Evolutionary conservation across 306 rosid species (phyloP).

Genomic region (Malus fusca): DNA sequence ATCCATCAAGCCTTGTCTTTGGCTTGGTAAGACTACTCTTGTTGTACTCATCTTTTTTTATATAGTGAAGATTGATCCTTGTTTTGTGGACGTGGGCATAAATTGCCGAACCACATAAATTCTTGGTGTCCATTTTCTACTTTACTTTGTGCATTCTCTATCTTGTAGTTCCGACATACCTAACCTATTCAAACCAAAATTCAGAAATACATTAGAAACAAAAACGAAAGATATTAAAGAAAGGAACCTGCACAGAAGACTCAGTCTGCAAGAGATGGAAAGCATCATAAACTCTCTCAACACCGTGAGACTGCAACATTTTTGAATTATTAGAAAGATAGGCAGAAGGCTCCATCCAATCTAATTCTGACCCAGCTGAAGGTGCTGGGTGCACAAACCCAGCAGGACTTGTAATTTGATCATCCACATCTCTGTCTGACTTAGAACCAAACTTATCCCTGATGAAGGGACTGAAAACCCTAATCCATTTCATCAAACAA

Average conservation of each 20-base stretch:
- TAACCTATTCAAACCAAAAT: background rate
- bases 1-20: too few relatives aligned
- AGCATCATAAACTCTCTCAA: constrained; percentile 46
- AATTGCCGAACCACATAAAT: too few relatives aligned
- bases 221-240: background rate
- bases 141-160: too few relatives aligned
- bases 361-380: constrained; percentile 35
- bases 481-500: constrained; percentile 5
- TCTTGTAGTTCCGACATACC: too few relatives aligned
- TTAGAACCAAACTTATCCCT: constrained; percentile 29
- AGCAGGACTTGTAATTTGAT: constrained; percentile 13
- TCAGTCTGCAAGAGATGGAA: constrained; percentile 65
- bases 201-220: background rate
- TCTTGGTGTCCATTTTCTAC: too few relatives aligned
- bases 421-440: constrained; percentile 17
- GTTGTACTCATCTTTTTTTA: too few relatives aligned
- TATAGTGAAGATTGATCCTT: too few relatives aligned
- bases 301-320: constrained; percentile 17
- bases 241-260: constrained; percentile 56
- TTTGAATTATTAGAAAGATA: constrained; percentile 10
- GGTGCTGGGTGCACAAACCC: constrained; percentile 23
- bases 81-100: too few relatives aligned
- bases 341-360: constrained; percentile 60
- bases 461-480: constrained; percentile 38
- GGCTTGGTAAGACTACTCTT: too few relatives aligned